A percentile compares a stretch with the other conserved stretches of the same genome.
Conservation (phyloP, 129 eudicot genomes). For the Lactuca saligna region DNA sequence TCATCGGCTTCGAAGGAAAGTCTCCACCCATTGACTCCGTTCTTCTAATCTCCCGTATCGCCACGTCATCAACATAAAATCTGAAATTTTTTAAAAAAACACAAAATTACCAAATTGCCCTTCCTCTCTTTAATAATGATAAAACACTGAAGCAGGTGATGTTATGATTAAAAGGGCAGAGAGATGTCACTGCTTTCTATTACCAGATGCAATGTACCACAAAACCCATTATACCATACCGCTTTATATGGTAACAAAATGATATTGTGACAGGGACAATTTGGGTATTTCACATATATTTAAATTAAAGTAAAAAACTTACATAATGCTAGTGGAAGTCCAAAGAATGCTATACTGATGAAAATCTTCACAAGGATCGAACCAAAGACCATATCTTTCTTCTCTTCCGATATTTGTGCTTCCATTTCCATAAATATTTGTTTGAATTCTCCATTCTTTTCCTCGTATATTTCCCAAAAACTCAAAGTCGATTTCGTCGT, state of each 20-base stretch:
- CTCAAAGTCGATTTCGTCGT: constrained; percentile 92
- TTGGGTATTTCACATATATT: constrained; percentile 14
- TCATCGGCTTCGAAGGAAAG: constrained; percentile 93
- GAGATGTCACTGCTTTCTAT: constrained; percentile 36
- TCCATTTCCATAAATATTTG: constrained; percentile 94
- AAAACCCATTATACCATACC: constrained; percentile 37
- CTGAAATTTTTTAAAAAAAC: constrained; percentile 48
- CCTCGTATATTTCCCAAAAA: constrained; percentile 95
- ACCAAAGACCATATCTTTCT: constrained; percentile 90
- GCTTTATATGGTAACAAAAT: constrained; percentile 35
- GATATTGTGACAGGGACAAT: constrained; percentile 32
- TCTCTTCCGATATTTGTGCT: constrained; percentile 91
- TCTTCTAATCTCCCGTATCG: constrained; percentile 79
- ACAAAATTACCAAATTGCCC: neutral
- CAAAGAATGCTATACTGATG: constrained; percentile 88
- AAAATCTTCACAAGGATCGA: constrained; percentile 86
- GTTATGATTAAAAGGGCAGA: constrained; percentile 38
- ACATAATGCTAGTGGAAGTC: constrained; percentile 81
- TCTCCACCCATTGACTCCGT: constrained; percentile 82
- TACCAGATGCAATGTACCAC: constrained; percentile 36
- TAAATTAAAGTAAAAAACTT: constrained; percentile 31
- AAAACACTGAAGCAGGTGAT: constrained; percentile 31
- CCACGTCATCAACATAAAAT: constrained; percentile 75
- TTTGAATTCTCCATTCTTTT: constrained; percentile 92
- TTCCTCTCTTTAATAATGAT: constrained; percentile 12